These are phyloP conservation scores for Kodamaea derodonti DNA, from an alignment of 1,139 yeast species.

Conservation along the genomic window DNA sequence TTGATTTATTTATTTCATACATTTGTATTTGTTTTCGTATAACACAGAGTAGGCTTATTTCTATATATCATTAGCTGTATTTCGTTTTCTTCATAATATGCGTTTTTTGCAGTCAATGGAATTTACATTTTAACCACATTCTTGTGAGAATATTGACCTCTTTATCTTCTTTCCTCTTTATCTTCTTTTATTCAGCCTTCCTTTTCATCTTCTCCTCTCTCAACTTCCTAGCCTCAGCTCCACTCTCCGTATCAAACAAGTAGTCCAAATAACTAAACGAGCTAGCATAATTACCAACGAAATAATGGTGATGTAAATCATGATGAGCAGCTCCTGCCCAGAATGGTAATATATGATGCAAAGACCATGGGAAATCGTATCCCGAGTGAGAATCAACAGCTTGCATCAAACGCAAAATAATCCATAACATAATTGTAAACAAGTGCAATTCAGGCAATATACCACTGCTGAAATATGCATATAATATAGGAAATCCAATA, in stretches of 20 bases:
- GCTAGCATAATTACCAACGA: slow-evolving; percentile 89
- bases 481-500: slow-evolving; percentile 82
- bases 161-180: slow-evolving; percentile 17
- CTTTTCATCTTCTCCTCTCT: slow-evolving; percentile 56
- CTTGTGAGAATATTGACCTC: too few relatives aligned
- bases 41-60: too few relatives aligned
- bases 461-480: slow-evolving; percentile 33
- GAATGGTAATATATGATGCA: slow-evolving; percentile 84
- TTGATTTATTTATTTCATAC: too few relatives aligned
- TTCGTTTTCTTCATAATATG: too few relatives aligned
- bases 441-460: slow-evolving; percentile 68
- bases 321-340: slow-evolving; percentile 99
- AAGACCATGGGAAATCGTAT: slow-evolving; percentile 94
- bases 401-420: slow-evolving; percentile 81
- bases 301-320: slow-evolving; percentile 92
- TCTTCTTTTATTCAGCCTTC: not conserved
- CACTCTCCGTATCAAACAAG: slow-evolving; percentile 78
- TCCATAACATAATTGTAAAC: slow-evolving; percentile 83
- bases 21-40: too few relatives aligned
- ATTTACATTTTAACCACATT: too few relatives aligned
- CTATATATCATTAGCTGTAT: too few relatives aligned
- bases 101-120: too few relatives aligned
- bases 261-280: slow-evolving; percentile 95
- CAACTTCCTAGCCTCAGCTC: slow-evolving; percentile 57
- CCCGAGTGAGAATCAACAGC: slow-evolving; percentile 98